phyloP scores from a whole-genome alignment of 2,329 filamentous ascomycete species.

The Sporothrix globosa region DNA sequence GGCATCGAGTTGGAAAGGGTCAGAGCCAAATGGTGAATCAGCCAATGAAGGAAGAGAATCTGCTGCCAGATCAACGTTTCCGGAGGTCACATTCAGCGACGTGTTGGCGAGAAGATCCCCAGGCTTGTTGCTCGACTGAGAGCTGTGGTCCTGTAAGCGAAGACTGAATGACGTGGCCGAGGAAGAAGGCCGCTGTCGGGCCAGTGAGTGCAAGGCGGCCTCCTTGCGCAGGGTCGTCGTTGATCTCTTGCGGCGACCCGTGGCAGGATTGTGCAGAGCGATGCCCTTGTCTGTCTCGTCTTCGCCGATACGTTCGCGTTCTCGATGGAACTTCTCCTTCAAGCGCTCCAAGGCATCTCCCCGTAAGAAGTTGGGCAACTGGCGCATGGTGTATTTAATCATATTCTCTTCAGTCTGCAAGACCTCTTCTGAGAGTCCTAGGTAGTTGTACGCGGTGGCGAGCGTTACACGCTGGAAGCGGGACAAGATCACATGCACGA shows the following conservation, averaged over 20 bases:
- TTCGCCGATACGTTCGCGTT: conserved; percentile 77
- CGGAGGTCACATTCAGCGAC: conserved; percentile 63
- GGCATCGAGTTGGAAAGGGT: conserved; percentile 42
- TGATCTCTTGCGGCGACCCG: conserved; percentile 68
- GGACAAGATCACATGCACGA: conserved; percentile 95
- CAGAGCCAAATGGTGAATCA: conserved; percentile 32
- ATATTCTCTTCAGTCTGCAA: conserved; percentile 90
- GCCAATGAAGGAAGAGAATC: conserved; percentile 39
- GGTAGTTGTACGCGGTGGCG: conserved; percentile 90
- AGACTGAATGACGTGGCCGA: conserved; percentile 48
- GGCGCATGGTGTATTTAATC: conserved; percentile 88
- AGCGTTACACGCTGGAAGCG: conserved; percentile 92
- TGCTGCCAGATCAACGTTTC: conserved; percentile 51
- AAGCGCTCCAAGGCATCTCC: conserved; percentile 80
- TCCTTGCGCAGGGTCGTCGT: conserved; percentile 78
- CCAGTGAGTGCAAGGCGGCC: conserved; percentile 70
- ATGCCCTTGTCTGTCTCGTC: conserved; percentile 91
- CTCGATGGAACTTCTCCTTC: conserved; percentile 88
- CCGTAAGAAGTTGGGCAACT: conserved; percentile 86
- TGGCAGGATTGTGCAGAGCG: conserved; percentile 80
- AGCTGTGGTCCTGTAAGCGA: conserved; percentile 48
- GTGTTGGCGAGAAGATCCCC: conserved; percentile 82
- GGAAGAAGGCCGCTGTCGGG: conserved; percentile 49
- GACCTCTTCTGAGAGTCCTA: conserved; percentile 89
- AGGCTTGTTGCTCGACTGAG: conserved; percentile 61